Evolutionary conservation across 257 asterid species (phyloP).

Genomic region (Thymus quinquecostatus): DNA sequence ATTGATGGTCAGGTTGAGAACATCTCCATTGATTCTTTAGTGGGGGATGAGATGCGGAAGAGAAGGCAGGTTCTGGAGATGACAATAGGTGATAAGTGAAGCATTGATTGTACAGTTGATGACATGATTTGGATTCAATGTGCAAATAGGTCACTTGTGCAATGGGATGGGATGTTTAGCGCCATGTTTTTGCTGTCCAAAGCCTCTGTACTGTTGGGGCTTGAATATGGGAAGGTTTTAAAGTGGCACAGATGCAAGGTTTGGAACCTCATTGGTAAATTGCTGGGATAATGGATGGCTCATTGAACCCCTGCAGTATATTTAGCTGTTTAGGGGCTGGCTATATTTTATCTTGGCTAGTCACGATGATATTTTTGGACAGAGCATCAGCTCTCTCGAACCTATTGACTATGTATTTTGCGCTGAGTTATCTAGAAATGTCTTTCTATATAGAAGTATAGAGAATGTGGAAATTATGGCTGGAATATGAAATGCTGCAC

Average conservation of each 20-base stretch:
- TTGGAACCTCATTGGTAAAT: constrained; percentile 78
- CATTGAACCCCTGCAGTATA: constrained; percentile 76
- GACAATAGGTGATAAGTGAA: constrained; percentile 78
- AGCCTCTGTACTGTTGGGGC: constrained; percentile 73
- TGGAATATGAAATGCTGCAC: constrained; percentile 99
- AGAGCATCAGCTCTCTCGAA: constrained; percentile 88
- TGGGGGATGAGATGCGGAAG: constrained; percentile 75
- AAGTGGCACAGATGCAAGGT: constrained; percentile 83
- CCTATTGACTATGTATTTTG: constrained; percentile 67
- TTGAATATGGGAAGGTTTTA: constrained; percentile 87
- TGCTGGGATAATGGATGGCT: constrained; percentile 87
- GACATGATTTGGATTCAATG: constrained; percentile 94
- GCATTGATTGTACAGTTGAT: constrained; percentile 68
- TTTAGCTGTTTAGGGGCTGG: constrained; percentile 67
- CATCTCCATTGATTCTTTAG: constrained; percentile 56
- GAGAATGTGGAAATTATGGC: constrained; percentile 85
- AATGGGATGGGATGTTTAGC: constrained; percentile 91
- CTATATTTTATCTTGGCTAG: constrained; percentile 74
- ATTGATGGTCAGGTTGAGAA: constrained; percentile 90
- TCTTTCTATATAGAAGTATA: constrained; percentile 68
- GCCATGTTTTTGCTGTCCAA: constrained; percentile 71
- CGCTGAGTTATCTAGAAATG: constrained; percentile 77
- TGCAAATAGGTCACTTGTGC: constrained; percentile 82
- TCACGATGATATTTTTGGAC: constrained; percentile 98
- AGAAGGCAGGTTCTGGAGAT: constrained; percentile 80